Evolutionary conservation across 805 yeast genomes (phyloP), one percentile per base, ranked within the genome.

Genomic region (Teunomyces pallodes): DNA sequence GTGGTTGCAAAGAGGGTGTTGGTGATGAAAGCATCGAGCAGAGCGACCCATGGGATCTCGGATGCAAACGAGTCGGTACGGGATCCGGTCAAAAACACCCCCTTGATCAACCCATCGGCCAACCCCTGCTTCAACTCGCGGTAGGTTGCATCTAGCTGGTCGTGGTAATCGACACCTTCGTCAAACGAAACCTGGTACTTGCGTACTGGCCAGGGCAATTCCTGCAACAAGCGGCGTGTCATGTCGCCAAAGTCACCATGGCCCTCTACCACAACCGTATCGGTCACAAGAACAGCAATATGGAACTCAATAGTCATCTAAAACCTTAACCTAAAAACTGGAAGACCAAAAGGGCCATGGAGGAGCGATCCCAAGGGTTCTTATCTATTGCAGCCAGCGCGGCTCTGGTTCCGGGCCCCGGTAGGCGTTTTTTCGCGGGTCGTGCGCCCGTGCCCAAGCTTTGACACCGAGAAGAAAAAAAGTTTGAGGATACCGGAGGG

Each of bases 231-330:
- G n/a, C 16, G 32, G 27, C 31, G 30, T 3, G 40, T 27, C 53
- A 74, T 74, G 50, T 80, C 82, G 2, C 81, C 85, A 57, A 76
- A 81, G 58, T 79, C 81, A 0, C 84, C 85, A 55, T 56, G 71
- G n/a, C 55, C 56, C 13, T 56, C 64, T 9, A 55, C 54, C 27
- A 66, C 65, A 5, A 72, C 70, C 5, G 69, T 65, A 50, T 75
- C 79, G 48, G 70, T 62, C 3, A 65, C 70, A n/a, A 74, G 54
- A 16, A 74, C 62, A 12, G 77, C 77, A 41, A 74, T 61, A 48
- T 71, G 74, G 24, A 31, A 26, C 14, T 36, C 39, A n/a, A 40
- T 17, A 5, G 51, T 46, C 48, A 52, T 43, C 43, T 14, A 13
- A 4, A 9, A 9, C 8, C 33, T 31, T 13, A 5, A 5, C 6